Percentiles rank a stretch among this genome's conserved stretches.
These are phyloP conservation scores for Sporothrix dimorphospora DNA, from an alignment of 2,329 filamentous ascomycete genomes.

Conservation along the genomic window DNA sequence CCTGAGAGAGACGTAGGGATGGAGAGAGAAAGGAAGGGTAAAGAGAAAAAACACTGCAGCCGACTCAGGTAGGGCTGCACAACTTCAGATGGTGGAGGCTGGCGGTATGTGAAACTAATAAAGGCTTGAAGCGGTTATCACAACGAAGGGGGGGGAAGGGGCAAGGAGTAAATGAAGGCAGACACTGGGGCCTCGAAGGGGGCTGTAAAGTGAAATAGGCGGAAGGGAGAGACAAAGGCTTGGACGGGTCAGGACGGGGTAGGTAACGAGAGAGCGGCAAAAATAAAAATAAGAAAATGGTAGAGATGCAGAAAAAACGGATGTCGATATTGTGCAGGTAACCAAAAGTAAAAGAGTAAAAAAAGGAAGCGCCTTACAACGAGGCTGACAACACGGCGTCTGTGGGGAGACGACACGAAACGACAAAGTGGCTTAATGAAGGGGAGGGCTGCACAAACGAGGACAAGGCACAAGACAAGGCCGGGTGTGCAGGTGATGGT, in stretches of 20 bases:
- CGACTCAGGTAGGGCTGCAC: not conserved
- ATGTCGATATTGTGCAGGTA: not conserved
- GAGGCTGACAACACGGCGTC: conserved; percentile 10
- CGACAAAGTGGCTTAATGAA: not conserved
- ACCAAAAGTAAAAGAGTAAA: not conserved
- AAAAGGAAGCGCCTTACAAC: conserved; percentile 2
- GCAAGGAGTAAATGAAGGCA: conserved; percentile 17
- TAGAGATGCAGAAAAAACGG: not conserved
- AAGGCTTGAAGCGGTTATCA: not conserved
- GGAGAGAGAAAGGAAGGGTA: not conserved
- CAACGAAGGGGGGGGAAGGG: not conserved
- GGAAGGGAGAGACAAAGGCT: conserved; percentile 9
- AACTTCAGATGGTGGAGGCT: conserved; percentile 11
- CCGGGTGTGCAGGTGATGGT: not conserved
- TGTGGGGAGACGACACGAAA: not conserved
- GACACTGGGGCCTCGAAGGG: not conserved
- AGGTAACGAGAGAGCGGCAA: not conserved
- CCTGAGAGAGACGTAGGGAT: not conserved
- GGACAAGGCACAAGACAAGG: not conserved
- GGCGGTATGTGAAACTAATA: conserved; percentile 18
- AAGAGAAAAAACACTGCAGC: not conserved
- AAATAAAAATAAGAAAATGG: not conserved
- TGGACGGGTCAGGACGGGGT: not conserved
- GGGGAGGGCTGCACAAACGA: conserved; percentile 1
- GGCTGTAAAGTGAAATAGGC: conserved; percentile 6